Conservation (phyloP, 129 eudicot species). For the Silybum marianum region DNA sequence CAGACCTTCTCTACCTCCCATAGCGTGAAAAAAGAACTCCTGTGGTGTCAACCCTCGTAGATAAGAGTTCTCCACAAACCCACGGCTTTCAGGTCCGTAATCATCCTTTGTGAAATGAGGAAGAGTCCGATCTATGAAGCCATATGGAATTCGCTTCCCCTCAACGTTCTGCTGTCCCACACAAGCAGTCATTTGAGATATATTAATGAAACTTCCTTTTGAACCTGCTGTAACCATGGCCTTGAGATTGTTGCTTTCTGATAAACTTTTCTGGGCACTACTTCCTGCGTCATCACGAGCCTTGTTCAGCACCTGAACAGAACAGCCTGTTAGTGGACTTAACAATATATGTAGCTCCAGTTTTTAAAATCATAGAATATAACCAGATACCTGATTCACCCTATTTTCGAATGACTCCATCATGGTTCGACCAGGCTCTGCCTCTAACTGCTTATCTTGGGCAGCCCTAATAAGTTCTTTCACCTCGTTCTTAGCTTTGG, state of each 20-base stretch:
- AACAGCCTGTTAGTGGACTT: slow-evolving; percentile 15
- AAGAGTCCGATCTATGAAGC: slow-evolving; percentile 81
- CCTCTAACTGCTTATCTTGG: slow-evolving; percentile 83
- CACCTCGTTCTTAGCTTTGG: slow-evolving; percentile 87
- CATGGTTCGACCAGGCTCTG: slow-evolving; percentile 99
- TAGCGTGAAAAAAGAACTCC: slow-evolving; percentile 96
- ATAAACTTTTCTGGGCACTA: slow-evolving; percentile 90
- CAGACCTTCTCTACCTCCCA: slow-evolving; percentile 99
- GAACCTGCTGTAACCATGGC: slow-evolving; percentile 99
- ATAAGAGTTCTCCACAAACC: slow-evolving; percentile 96
- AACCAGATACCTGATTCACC: slow-evolving; percentile 79
- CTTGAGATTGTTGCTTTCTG: slow-evolving; percentile 95
- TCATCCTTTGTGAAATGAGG: slow-evolving; percentile 97
- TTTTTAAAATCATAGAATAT: neutral
- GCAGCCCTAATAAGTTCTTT: slow-evolving; percentile 80
- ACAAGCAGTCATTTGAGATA: slow-evolving; percentile 99
- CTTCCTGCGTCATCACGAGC: slow-evolving; percentile 99
- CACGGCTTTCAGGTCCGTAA: slow-evolving; percentile 97
- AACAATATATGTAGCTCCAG: neutral
- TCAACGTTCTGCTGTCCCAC: slow-evolving; percentile 99
- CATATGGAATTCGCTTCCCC: slow-evolving; percentile 94
- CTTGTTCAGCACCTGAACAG: slow-evolving; percentile 80
- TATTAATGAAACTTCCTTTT: slow-evolving; percentile 95
- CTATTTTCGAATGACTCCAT: slow-evolving; percentile 94
- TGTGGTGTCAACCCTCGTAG: slow-evolving; percentile 93